Evolutionary conservation across 2,329 filamentous ascomycete genomes (phyloP), one percentile per base, ranked within the genome.

Genomic region (Ophiosphaerella korrae): DNA sequence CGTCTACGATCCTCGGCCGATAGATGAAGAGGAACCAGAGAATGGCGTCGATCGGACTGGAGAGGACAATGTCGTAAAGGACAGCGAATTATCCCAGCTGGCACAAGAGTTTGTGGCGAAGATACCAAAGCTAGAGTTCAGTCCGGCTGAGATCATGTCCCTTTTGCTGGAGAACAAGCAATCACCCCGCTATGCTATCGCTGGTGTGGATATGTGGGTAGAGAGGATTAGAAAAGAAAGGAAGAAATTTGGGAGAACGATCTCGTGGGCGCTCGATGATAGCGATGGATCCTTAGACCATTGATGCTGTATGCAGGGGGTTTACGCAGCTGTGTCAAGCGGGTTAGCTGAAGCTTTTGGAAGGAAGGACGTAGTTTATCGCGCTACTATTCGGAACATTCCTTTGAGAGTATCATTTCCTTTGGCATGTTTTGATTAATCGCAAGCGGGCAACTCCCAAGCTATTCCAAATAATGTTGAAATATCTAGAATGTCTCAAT

Each of bases 131-230:
- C 45, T 43, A 39, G 53, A 54, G 45, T 58, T 52, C 42, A 58
- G 55, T 48, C 48, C 38, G 14, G 55, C 52, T 51, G 37, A 58
- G 43, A 53, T 58, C 43, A 18, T 55, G 42, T 54, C 51, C 29
- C 40, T 55, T 55, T 53, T 57, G 32, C 39, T 58, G 32, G 52
- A 45, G 35, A 52, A 58, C 42, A 58, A 55, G 52, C 38, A 54
- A 42, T 57, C 36, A 51, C 50, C 41, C 29, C 29, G 34, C 41
- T 18, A 57, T 48, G 46, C 50, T 50, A 51, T 57, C 51, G 47
- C 51, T 44, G 45, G 43, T 54, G 40, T 51, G 48, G 46, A 14
- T 9, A 37, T 38, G 42, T 55, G 43, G 52, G 51, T 52, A 29
- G 48, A 55, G 35, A 55, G 45, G 43, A 37, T 55, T 45, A 34